Evolutionary conservation across 1,139 yeast genomes (phyloP), one percentile per base, ranked within the genome.

Genomic region (Wickerhamomyces sp.): DNA sequence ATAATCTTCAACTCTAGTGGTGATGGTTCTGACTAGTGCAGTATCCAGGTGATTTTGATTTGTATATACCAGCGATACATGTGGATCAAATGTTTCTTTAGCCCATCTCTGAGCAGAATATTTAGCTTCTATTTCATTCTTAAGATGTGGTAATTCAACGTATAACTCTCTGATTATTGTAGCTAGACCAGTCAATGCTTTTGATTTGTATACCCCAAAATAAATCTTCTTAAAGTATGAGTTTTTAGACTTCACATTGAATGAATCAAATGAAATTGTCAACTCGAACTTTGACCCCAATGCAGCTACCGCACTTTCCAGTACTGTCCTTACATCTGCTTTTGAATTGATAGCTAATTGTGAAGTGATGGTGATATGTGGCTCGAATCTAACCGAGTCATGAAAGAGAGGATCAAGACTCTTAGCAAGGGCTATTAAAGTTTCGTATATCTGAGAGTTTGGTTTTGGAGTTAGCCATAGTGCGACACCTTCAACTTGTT

Each of bases 401-500:
- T 87, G 87, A 58, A 86, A 84, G 27, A 85, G 66, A 1, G 93
- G 84, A 46, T 76, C 76, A 39, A 87, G 63, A 9, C 91, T 83
- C 27, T 76, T 68, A 67, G 84, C 82, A 39, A 85, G 68, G 27
- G 85, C 77, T 31, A 69, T 66, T 39, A 86, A 63, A 43, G 81
- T 79, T 48, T 82, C 88, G 56, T 76, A 64, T 23, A 81, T 66
- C 39, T 74, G 73, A 3, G 82, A 67, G 44, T 75, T 76, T 27
- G 71, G 71, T 47, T 71, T 76, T 4, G 95, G 95, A 63, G 84
- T 79, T 41, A 84, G 77, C 95, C 95, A 87, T 47, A 87, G 70
- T 47, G 94, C 79, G 45, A 81, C 61, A 23, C 69, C 73, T 61
- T 18, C 23, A 18, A 5, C 23, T 18, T 18, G 23, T 18, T 18